A percentile compares a stretch with the other conserved stretches of the same genome.
These are phyloP conservation scores for Lanmaoa rubissima DNA, from an alignment of 768 basidiomycete genomes.

Conservation along the genomic window DNA sequence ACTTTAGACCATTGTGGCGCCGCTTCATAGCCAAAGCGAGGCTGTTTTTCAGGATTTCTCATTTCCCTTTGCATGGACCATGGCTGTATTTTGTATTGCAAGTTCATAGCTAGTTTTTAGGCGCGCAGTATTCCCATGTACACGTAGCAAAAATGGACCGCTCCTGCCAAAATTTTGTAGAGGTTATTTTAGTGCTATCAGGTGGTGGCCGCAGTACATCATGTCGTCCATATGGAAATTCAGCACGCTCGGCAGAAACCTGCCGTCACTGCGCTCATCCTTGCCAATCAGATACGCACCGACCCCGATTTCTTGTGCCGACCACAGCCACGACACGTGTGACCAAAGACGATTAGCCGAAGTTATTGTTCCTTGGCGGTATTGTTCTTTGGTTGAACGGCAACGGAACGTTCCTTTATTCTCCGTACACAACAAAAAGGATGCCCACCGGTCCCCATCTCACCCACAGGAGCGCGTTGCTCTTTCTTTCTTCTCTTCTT, in stretches of 20 bases:
- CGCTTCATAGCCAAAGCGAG: neutral
- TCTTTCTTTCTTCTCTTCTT: slow-evolving; percentile 20
- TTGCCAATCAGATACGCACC: no score
- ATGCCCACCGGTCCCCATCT: slow-evolving; percentile 14
- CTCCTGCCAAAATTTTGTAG: neutral
- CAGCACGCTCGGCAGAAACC: neutral
- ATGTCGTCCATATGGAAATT: neutral
- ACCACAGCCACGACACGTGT: slow-evolving; percentile 13
- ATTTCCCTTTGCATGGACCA: slow-evolving; percentile 12
- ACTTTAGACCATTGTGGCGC: neutral
- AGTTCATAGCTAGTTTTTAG: neutral
- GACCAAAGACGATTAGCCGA: slow-evolving; percentile 11
- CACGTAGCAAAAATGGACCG: slow-evolving; percentile 1
- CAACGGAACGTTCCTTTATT: slow-evolving; percentile 27
- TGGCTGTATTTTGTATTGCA: slow-evolving; percentile 13
- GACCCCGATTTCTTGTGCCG: neutral
- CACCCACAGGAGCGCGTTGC: slow-evolving; percentile 20
- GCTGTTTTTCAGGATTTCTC: neutral
- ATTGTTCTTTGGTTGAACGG: slow-evolving; percentile 26
- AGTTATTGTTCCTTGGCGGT: slow-evolving; percentile 24
- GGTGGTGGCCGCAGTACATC: neutral
- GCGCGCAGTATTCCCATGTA: slow-evolving; percentile 9
- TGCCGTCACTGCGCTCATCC: neutral
- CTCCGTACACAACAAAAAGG: slow-evolving; percentile 28
- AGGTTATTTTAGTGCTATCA: neutral